phyloP scores from a whole-genome alignment of 23 red algal species.

The Gracilaria domingensis region DNA sequence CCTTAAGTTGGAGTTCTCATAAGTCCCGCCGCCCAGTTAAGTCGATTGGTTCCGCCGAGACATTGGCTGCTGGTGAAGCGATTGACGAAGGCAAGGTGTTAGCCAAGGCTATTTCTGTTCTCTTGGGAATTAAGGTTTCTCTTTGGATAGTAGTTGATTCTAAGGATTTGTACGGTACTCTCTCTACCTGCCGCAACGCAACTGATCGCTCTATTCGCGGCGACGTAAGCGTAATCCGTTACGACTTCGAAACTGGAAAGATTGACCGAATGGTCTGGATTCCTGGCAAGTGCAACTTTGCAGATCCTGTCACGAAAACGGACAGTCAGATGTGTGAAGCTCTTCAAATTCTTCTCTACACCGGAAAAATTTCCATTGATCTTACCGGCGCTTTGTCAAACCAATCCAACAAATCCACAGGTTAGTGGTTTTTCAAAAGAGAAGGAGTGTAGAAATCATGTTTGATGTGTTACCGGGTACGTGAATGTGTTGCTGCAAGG shows the following conservation, averaged over 20 bases:
- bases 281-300: slow-evolving; percentile 17
- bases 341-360: neutral
- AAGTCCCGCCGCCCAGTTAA: slow-evolving; percentile 32
- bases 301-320: slow-evolving; percentile 20
- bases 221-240: slow-evolving; percentile 9
- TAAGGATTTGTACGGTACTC: slow-evolving; percentile 8
- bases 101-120: neutral
- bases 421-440: neutral
- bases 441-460: slow-evolving; percentile 8
- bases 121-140: slow-evolving; percentile 16
- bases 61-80: slow-evolving; percentile 28
- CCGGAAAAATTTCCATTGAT: slow-evolving; percentile 19
- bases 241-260: slow-evolving; percentile 42
- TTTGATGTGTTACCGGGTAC: too few relatives aligned
- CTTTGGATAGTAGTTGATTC: slow-evolving; percentile 34
- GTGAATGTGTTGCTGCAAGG: too few relatives aligned
- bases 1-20: slow-evolving; percentile 25
- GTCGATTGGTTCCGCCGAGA: slow-evolving; percentile 48
- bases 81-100: slow-evolving; percentile 44
- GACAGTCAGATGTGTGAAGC: slow-evolving; percentile 6
- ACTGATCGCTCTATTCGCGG: slow-evolving; percentile 23
- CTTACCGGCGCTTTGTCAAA: neutral
- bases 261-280: slow-evolving; percentile 47
- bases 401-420: neutral
- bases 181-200: slow-evolving; percentile 18